These are phyloP conservation scores for Lactarius psammicola DNA, from an alignment of 768 basidiomycete species.

Conservation along the genomic window DNA sequence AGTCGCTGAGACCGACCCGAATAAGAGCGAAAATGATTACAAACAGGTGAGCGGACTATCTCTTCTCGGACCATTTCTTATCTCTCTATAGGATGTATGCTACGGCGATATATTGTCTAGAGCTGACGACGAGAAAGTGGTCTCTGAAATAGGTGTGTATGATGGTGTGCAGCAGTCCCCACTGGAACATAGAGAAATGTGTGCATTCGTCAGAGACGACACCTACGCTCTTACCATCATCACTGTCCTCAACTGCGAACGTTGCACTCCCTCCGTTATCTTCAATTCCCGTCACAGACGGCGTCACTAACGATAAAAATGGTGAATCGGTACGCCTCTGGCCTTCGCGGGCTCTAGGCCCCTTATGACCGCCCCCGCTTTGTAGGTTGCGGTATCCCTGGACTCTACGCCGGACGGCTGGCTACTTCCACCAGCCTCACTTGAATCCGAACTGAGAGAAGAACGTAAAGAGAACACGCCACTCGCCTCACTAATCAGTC, in stretches of 20 bases:
- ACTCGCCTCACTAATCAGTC: background rate
- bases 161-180: background rate
- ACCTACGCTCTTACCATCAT: background rate
- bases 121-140: background rate
- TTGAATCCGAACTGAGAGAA: too few species aligned
- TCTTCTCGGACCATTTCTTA: background rate
- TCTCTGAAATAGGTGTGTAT: background rate
- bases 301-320: background rate
- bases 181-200: background rate
- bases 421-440: background rate
- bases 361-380: background rate
- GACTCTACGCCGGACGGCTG: background rate
- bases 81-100: background rate
- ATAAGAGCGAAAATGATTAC: background rate
- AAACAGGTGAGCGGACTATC: background rate
- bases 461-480: background rate
- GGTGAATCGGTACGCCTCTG: conserved; percentile 1
- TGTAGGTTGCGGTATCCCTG: conserved; percentile 2
- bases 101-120: background rate
- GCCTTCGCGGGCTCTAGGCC: background rate
- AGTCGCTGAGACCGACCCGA: background rate
- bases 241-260: background rate
- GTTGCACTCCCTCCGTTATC: background rate
- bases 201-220: background rate
- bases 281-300: background rate